Evolutionary conservation across 169 alveolate species (phyloP).

Genomic region (Cryptosporidium viatorum): DNA sequence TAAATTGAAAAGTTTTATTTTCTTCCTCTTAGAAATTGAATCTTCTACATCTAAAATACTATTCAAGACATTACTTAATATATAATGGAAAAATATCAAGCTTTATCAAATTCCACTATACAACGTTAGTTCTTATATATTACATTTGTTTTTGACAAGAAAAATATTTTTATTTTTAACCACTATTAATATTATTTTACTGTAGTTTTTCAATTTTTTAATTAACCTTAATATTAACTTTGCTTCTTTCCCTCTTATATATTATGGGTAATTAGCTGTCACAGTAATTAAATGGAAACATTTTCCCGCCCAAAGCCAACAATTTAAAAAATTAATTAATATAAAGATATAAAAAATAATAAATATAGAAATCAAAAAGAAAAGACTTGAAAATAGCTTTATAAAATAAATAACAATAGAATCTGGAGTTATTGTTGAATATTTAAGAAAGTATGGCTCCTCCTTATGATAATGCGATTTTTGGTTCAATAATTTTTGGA

Average conservation of each 20-base stretch:
- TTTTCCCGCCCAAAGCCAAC: slow-evolving; percentile 22
- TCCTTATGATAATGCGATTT: slow-evolving; percentile 65
- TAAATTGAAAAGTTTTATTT: not conserved
- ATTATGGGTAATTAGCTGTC: not conserved
- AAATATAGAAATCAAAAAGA: not conserved
- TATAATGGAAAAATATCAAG: not conserved
- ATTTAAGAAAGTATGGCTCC: slow-evolving; percentile 39
- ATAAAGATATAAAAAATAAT: slow-evolving; percentile 12
- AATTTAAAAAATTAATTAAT: not conserved
- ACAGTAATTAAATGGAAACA: not conserved
- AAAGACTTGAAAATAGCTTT: not conserved
- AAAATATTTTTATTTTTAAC: not conserved
- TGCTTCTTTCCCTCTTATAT: not conserved
- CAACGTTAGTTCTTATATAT: not conserved
- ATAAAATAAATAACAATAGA: not conserved
- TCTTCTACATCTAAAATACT: slow-evolving; percentile 8
- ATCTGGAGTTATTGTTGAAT: not conserved
- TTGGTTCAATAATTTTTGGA: slow-evolving; percentile 56
- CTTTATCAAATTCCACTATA: not conserved
- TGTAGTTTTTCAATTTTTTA: not conserved
- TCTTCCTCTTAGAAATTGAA: not conserved
- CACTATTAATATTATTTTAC: not conserved
- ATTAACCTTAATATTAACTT: no score
- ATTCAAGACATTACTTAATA: not conserved
- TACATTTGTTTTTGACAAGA: not conserved